phyloP scores from a whole-genome alignment of 768 basidiomycete species.

The Phlebiopsis flavidoalba region DNA sequence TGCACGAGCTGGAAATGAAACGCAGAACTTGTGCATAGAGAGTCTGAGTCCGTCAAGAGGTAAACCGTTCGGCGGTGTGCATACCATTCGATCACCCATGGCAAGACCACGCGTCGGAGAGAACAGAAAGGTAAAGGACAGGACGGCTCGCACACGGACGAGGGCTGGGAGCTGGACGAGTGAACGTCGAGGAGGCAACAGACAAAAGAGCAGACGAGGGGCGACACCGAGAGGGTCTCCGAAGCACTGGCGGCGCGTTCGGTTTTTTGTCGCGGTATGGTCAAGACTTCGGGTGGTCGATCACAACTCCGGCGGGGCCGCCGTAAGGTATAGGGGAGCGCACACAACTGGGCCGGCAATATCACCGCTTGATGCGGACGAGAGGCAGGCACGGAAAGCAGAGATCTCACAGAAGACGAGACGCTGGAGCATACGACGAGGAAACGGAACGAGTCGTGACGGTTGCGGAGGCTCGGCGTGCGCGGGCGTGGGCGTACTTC shows the following conservation, averaged over 20 bases:
- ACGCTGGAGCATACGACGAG: constrained; percentile 12
- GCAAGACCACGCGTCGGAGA: neutral
- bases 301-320: constrained; percentile 5
- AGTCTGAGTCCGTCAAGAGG: constrained; percentile 18
- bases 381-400: neutral
- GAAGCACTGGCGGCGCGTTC: neutral
- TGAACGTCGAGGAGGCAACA: neutral
- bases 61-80: neutral
- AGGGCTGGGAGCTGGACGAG: neutral
- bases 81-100: constrained; percentile 8
- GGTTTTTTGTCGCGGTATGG: neutral
- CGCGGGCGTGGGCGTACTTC: constrained; percentile 7
- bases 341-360: neutral
- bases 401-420: constrained; percentile 12
- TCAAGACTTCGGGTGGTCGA: constrained; percentile 2
- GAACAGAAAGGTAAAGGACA: neutral
- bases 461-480: neutral
- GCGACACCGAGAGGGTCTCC: neutral
- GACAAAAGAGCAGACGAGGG: neutral
- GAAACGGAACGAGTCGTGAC: constrained; percentile 4
- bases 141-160: neutral
- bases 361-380: neutral
- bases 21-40: too few relatives aligned
- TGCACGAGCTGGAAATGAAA: constrained; percentile 33
- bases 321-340: constrained; percentile 4